Evolutionary conservation across 1,284 basidiomycete genomes (phyloP), one percentile per base, ranked within the genome.

Genomic region (Puccinia polysora): DNA sequence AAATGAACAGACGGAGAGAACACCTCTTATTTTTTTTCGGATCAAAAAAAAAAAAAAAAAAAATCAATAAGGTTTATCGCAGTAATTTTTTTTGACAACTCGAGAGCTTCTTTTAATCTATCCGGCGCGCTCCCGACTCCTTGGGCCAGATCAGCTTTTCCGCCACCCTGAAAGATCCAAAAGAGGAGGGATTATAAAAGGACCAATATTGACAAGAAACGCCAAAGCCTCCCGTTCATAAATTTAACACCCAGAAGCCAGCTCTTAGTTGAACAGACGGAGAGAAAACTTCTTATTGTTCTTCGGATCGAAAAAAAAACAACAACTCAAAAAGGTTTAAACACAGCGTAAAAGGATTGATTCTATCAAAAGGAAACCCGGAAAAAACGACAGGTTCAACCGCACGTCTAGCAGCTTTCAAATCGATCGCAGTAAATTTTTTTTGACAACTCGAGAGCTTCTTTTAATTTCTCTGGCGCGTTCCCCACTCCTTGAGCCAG

Each of bases 101-200:
- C 80, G 38, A 94, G 78, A 1, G 90, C 93, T 74, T 90, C 89
- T 23, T 84, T 81, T 2, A 92, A 81, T 80, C 86, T 88, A 50
- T 81, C 81, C 2, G 84, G 79, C 75, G 91, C 84, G n/a, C 1
- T 32, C 53, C 93, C 93, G 20, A 93, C 86, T 56, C 93, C 93
- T 77, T 93, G 91, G 1, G 89, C 89, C 70, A 86, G 84, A 59
- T 96, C 93, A 73, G 90, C 89, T 81, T 92, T 95, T 25, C 93
- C 93, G 73, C 93, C 93, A 73, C 90, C 90, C 89, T 91, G 76
- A 12, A 73, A 55, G 53, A 52, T 23, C 60, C 15, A 43, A 49
- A 50, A 55, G 64, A 14, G 67, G n/a, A n/a, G n/a, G n/a, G n/a
- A n/a, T n/a, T n/a, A n/a, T n/a, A n/a, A n/a, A n/a, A n/a, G n/a